Evolutionary conservation across 345 rosid genomes (phyloP), one percentile per base, ranked within the genome.

Genomic region (Firmiana major): DNA sequence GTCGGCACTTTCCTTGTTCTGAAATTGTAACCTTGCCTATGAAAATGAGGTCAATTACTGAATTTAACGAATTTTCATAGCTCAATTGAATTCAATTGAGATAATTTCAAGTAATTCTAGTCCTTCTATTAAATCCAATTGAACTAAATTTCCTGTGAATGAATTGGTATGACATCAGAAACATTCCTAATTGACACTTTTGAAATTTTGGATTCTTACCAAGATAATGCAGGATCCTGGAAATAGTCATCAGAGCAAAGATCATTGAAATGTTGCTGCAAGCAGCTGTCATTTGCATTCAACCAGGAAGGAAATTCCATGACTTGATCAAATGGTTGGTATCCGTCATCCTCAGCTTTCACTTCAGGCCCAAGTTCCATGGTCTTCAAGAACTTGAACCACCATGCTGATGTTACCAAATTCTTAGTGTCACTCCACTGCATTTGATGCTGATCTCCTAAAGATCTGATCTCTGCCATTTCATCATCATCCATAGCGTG

Each of bases 221-320:
- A 83, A 79, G 92, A 91, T 79, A 93, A 83, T 64, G 96, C 83
- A 81, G 92, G 87, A 86, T 89, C 90, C 67, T 78, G 87, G 71
- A 79, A 75, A 76, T 81, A 86, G 46, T 84, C 91, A 75, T 82
- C 83, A 5, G 90, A 75, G 79, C 82, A 86, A 85, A 84, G 84
- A 82, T 90, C 87, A 65, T 71, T 77, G 83, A 87, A 81, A 79
- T 85, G 84, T 75, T 89, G 95, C 45, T 87, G 94, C 79, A 91
- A 81, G 80, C 87, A 83, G 81, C 83, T 86, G 4, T 92, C 97
- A 40, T 84, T 86, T 80, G 86, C 83, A 77, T 87, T 92, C 89
- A 93, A 55, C 99, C 98, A 95, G 34, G 92, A 71, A 26, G 98
- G 96, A 60, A 90, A 89, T 63, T 93, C 97, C 97, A 92, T 90